These are phyloP conservation scores for Paraconiothyrium sp. DNA, from an alignment of 2,329 filamentous ascomycete genomes.

Conservation along the genomic window DNA sequence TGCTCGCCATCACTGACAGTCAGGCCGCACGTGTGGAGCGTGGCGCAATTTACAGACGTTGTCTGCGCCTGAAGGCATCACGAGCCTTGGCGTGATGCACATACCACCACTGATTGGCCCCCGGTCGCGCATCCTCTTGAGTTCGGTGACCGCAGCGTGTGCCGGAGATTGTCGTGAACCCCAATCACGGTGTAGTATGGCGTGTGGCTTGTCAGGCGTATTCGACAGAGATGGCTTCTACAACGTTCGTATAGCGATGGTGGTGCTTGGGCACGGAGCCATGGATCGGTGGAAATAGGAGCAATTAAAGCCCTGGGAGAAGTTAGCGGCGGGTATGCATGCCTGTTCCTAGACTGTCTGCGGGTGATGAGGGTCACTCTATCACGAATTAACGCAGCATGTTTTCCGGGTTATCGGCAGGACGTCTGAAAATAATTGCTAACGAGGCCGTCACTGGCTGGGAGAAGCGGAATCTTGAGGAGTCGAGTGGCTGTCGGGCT, in stretches of 20 bases:
- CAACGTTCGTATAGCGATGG: background rate
- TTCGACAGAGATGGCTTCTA: background rate
- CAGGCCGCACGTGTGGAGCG: conserved; percentile 2
- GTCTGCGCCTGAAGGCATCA: conserved; percentile 9
- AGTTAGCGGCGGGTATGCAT: conserved; percentile 14
- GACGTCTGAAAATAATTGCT: conserved; percentile 2
- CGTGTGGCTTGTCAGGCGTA: conserved; percentile 7
- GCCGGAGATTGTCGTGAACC: conserved; percentile 12
- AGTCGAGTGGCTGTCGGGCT: conserved; percentile 7
- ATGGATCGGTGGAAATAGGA: background rate
- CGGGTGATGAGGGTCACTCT: background rate
- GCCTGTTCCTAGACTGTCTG: conserved; percentile 4
- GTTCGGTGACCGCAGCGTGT: conserved; percentile 13
- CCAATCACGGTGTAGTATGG: conserved; percentile 8
- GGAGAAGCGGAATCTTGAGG: background rate
- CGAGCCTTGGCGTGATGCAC: conserved; percentile 20
- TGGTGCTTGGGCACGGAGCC: background rate
- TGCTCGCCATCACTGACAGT: conserved; percentile 7
- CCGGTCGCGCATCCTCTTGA: conserved; percentile 12
- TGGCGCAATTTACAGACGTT: conserved; percentile 13
- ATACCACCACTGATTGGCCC: conserved; percentile 9
- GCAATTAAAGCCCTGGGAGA: conserved; percentile 9
- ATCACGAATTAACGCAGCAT: conserved; percentile 13
- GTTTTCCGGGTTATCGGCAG: conserved; percentile 13
- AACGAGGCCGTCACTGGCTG: conserved; percentile 7